phyloP scores from a whole-genome alignment of 2,329 filamentous ascomycete species.

The Alternaria consortialis region DNA sequence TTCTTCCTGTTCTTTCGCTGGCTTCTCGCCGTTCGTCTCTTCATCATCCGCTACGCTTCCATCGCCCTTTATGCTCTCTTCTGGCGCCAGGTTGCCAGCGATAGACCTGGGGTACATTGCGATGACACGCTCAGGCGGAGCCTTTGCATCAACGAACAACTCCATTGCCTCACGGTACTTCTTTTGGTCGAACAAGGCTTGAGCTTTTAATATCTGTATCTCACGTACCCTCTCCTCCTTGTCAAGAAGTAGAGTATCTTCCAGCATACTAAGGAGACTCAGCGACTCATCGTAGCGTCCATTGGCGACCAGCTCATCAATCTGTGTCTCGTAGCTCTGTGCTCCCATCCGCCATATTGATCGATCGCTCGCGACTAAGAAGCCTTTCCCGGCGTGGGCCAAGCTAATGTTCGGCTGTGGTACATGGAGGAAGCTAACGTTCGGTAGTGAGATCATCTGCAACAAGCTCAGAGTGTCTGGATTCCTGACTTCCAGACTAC shows the following conservation, averaged over 20 bases:
- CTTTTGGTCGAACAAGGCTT: conserved; percentile 79
- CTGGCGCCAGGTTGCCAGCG: conserved; percentile 78
- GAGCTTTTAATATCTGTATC: conserved; percentile 91
- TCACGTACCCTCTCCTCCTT: conserved; percentile 83
- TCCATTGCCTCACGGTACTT: conserved; percentile 89
- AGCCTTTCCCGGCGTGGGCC: conserved; percentile 95
- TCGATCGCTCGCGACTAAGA: conserved; percentile 89
- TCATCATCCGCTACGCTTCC: conserved; percentile 48
- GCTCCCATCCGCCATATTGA: conserved; percentile 97
- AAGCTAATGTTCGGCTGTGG: conserved; percentile 91
- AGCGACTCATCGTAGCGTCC: conserved; percentile 88
- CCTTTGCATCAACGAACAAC: conserved; percentile 87
- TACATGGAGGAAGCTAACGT: conserved; percentile 86
- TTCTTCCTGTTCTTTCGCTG: conserved; percentile 31
- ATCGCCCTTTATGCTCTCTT: conserved; percentile 61
- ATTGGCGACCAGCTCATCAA: conserved; percentile 79
- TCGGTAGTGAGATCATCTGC: conserved; percentile 83
- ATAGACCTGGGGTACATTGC: conserved; percentile 84
- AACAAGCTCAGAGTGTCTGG: conserved; percentile 89
- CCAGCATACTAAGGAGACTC: conserved; percentile 86
- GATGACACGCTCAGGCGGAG: conserved; percentile 88
- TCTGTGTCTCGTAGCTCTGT: conserved; percentile 88
- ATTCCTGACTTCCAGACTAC: conserved; percentile 88
- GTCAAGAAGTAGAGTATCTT: conserved; percentile 86
- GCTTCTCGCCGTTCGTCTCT: conserved; percentile 36